phyloP scores from a whole-genome alignment of 495 filamentous ascomycete genomes.

The Cercophora sp. region DNA sequence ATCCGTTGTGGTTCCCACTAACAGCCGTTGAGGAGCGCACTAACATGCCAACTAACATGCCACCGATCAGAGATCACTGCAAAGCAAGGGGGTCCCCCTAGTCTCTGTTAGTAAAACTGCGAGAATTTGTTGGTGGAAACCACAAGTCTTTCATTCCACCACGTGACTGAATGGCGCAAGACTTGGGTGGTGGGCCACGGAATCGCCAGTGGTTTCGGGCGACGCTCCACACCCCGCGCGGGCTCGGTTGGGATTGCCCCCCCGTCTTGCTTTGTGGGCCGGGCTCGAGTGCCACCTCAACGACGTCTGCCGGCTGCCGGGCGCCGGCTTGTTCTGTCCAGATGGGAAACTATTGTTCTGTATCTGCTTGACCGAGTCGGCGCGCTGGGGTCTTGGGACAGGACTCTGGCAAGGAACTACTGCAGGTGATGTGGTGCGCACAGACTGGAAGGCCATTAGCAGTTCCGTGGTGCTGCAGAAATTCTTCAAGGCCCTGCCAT shows the following conservation, averaged over 20 bases:
- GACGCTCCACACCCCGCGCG: background rate
- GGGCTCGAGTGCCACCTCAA: background rate
- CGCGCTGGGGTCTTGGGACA: background rate
- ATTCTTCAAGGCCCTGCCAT: background rate
- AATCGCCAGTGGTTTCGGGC: background rate
- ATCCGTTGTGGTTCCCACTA: no score
- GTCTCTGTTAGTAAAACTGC: background rate
- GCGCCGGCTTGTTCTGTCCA: background rate
- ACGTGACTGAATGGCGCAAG: no score
- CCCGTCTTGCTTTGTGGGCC: background rate
- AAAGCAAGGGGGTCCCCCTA: no score
- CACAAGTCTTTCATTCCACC: no score
- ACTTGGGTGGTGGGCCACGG: no score
- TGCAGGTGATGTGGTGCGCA: no score
- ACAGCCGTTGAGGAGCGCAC: no score
- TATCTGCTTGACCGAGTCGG: background rate
- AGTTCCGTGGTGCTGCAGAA: no score
- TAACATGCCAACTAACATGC: no score
- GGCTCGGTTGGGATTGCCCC: background rate
- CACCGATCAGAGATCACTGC: no score
- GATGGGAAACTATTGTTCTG: background rate
- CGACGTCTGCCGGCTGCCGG: constrained; percentile 2
- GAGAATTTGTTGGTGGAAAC: background rate
- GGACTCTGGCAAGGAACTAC: background rate
- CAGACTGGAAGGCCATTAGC: no score